phyloP scores from a whole-genome alignment of 305 asterid species.

The Rubia tinctorum region DNA sequence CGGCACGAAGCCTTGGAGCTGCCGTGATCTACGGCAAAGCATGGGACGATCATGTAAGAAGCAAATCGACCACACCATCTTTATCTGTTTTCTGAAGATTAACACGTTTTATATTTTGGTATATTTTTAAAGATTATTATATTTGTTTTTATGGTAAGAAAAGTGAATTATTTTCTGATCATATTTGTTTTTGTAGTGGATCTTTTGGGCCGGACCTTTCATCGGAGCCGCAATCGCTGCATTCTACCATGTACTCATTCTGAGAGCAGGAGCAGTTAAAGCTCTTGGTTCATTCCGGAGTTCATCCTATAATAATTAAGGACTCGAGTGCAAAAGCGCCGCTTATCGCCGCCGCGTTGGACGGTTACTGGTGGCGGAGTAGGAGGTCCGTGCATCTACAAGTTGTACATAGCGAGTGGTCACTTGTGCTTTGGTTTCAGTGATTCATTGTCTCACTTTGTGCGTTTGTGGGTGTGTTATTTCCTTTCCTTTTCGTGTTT shows the following conservation, averaged over 20 bases:
- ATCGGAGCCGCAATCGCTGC: conserved; percentile 89
- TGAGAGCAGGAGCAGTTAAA: conserved; percentile 72
- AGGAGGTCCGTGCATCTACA: neutral
- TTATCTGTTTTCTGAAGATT: too few species aligned
- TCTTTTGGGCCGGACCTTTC: conserved; percentile 87
- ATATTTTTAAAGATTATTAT: too few species aligned
- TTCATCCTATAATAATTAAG: conserved; percentile 33
- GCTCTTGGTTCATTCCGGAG: conserved; percentile 77
- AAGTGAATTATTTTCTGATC: too few species aligned
- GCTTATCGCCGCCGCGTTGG: neutral
- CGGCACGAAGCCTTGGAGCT: conserved; percentile 77
- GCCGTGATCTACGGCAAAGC: conserved; percentile 66
- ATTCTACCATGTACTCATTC: conserved; percentile 56
- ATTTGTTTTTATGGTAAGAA: too few species aligned
- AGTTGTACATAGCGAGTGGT: conserved; percentile 10
- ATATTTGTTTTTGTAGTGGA: conserved; percentile 53
- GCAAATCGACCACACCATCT: too few species aligned
- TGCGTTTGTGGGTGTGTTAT: too few species aligned
- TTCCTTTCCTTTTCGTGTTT: too few species aligned
- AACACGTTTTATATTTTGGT: too few species aligned
- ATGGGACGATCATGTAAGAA: conserved; percentile 64
- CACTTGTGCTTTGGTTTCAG: too few species aligned
- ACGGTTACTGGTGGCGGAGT: neutral
- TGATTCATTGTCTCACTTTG: too few species aligned
- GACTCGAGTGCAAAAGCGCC: neutral